These are phyloP conservation scores for Fusarium sp. DNA, from an alignment of 2,329 filamentous ascomycete genomes.

Conservation along the genomic window DNA sequence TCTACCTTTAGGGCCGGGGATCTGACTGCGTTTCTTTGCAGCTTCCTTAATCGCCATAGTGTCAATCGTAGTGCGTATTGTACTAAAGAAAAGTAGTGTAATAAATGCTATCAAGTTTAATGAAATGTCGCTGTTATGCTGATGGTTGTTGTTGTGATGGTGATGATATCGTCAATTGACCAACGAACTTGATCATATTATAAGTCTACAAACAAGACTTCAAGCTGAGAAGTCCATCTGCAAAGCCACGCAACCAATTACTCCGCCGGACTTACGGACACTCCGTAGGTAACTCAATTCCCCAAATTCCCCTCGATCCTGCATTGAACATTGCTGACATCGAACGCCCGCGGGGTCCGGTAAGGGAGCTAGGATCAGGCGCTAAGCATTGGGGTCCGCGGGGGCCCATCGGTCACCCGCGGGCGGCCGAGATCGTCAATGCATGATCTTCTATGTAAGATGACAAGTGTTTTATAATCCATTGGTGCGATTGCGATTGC, in stretches of 20 bases:
- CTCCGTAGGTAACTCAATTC: neutral
- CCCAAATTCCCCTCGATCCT: too few relatives aligned
- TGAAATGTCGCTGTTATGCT: neutral
- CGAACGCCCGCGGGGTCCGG: slow-evolving; percentile 1
- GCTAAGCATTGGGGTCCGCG: neutral
- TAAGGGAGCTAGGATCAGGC: neutral
- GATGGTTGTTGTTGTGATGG: neutral
- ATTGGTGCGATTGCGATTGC: neutral
- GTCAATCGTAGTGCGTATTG: too few relatives aligned
- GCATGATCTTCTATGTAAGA: neutral
- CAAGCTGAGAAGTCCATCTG: neutral
- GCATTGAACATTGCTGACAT: neutral
- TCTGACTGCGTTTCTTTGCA: neutral
- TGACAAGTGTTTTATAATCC: neutral
- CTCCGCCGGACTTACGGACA: neutral
- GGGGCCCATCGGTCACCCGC: slow-evolving; percentile 5
- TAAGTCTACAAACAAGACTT: neutral
- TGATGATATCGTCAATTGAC: neutral
- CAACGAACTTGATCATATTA: neutral
- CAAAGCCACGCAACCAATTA: neutral
- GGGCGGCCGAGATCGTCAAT: neutral
- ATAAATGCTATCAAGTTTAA: neutral
- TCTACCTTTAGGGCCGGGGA: slow-evolving; percentile 13
- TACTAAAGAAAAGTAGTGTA: too few relatives aligned
- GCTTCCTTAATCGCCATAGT: slow-evolving; percentile 8